Percentiles rank a stretch among this genome's conserved stretches.
These are phyloP conservation scores for Pseudomonodictys pantanalensis DNA, from an alignment of 495 filamentous ascomycete species.

Conservation along the genomic window DNA sequence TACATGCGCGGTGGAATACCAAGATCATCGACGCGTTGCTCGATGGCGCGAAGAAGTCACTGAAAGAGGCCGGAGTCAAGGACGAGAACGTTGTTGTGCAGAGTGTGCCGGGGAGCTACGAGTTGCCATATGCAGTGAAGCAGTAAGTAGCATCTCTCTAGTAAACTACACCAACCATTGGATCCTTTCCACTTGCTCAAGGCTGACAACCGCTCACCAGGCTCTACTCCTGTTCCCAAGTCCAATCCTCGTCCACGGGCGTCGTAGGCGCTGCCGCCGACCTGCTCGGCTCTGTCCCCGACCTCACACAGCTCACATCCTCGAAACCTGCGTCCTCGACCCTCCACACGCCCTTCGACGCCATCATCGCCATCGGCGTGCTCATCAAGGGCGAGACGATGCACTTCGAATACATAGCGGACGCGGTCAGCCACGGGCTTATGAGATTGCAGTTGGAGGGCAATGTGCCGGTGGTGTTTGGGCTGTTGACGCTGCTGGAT, in stretches of 20 bases:
- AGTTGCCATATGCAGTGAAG: conserved; percentile 83
- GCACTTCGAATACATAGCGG: conserved; percentile 98
- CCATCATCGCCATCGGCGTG: conserved; percentile 90
- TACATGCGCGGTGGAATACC: conserved; percentile 94
- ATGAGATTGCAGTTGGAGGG: conserved; percentile 92
- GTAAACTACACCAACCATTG: not conserved
- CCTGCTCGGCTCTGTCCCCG: conserved; percentile 64
- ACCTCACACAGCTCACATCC: conserved; percentile 62
- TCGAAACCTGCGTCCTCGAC: conserved; percentile 45
- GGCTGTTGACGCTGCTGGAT: conserved; percentile 80
- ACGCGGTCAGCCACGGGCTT: conserved; percentile 80
- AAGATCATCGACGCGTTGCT: conserved; percentile 74
- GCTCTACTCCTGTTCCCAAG: conserved; percentile 80
- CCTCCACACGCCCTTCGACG: conserved; percentile 71
- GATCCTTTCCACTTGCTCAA: too few species aligned
- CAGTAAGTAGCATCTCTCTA: conserved; percentile 61
- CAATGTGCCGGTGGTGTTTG: conserved; percentile 87
- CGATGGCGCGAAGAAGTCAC: conserved; percentile 62
- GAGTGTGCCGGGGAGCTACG: conserved; percentile 90
- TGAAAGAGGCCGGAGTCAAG: conserved; percentile 70
- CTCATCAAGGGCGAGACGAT: conserved; percentile 98
- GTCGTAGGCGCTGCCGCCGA: conserved; percentile 69
- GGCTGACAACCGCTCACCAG: conserved; percentile 39
- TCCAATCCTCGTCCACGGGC: conserved; percentile 64
- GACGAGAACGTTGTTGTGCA: conserved; percentile 84